Base-by-base conservation (phyloP, 2,329 filamentous ascomycete genomes). In the Cladophialophora yegresii region DNA sequence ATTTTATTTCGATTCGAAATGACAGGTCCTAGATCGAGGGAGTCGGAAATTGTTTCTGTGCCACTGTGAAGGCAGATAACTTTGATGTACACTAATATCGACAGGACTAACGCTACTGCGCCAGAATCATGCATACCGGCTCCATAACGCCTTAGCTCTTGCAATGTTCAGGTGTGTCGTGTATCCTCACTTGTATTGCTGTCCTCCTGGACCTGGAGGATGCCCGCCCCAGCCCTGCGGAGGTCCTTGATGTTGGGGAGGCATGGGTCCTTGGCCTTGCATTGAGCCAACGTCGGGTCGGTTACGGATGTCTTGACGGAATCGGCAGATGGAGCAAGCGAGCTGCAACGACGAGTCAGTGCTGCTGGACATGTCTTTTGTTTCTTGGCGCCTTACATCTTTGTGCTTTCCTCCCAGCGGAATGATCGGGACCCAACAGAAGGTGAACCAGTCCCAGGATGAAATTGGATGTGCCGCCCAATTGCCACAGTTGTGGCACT, bases 191-290 rank as follows among this genome's bases (percentile, higher is more conserved):
- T 69, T 62, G 32, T 68, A 66, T 32, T 61, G 57, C 30, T 54
- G 58, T 55, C 62, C 58, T 47, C 47, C 36, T 33, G 63, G 91
- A 91, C 47, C 88, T 96, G 60, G 88, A 93, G 70, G 93, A 92
- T 72, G 92, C 96, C 80, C 86, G 86, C 73, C 88, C 89, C 64
- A 98, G 96, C 77, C 89, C 92, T 73, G 82, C 82, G 58, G 89
- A 91, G 76, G 84, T 96, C 62, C 68, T 58, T 64, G 65, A n/a
- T n/a, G 56, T 50, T 64, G 66, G 12, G 58, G 64, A 40, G 45
- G 36, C 47, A 40, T 55, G 33, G 62, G 43, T 33, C 64, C 56
- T 60, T 63, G 59, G 54, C 66, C 69, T 63, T 70, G 61, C 54
- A 65, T 64, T 23, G 66, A 68, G 30, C 66, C 65, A 10, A 71